Evolutionary conservation across 225 moss, liverwort and hornwort species (phyloP), one percentile per base, ranked within the genome.

Genomic region (Neckera pumila): DNA sequence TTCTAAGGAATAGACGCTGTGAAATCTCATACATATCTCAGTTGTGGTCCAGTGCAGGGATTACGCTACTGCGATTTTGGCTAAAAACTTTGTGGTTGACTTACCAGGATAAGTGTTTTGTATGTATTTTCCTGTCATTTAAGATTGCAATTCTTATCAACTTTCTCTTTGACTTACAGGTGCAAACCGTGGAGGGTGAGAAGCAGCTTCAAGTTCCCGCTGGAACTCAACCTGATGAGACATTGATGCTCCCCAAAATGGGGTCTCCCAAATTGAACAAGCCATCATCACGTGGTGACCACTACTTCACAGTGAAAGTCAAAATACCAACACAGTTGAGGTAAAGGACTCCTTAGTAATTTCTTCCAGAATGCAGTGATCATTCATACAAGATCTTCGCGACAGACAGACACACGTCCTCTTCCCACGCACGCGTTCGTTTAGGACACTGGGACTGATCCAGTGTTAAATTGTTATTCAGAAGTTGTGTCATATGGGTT

Each of bases 251-350:
- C 76, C 91, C 96, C 69, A 99, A 96, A 90, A 92, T 96, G 90
- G 99, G 99, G 59, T 96, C 95, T 64, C 99, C 99, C 11, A 99
- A 99, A 92, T 85, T 99, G 91, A 99, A 97, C 89, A 97, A 97
- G 92, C 96, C 96, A 62, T 89, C 96, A 49, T 93, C 92, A 77
- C 95, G 99, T 45, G 99, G 99, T 72, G 99, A 99, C 91, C 99
- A 99, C 86, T 99, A 92, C 89, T 97, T 99, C 84, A 96, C 95
- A 72, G 95, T 99, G 36, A 99, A 99, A 88, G 96, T 99, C 88
- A 92, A 93, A 67, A 99, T 99, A 85, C 99, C 99, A 70, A 96
- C 95, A 45, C 92, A 93, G 65, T 90, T 99, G 89, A 99, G 97
- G 98, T 99, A 89, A 45, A 62, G 31, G 76, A 49, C 53, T 45